Evolutionary conservation across 2,329 filamentous ascomycete genomes (phyloP).

Genomic region (Phyllosticta paracitricarpa): DNA sequence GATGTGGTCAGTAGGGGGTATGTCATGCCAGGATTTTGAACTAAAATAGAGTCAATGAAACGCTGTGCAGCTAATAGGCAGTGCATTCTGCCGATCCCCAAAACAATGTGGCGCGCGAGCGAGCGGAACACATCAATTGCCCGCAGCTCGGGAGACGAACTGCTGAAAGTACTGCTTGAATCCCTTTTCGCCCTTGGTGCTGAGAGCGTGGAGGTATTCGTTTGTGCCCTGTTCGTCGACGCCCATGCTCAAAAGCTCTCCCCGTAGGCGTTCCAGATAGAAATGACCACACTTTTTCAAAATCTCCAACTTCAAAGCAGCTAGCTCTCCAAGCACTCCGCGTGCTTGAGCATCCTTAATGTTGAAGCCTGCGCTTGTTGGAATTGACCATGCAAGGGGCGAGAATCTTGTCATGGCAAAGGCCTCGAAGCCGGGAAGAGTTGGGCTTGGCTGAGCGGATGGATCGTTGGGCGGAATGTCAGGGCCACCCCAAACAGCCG

Average conservation of each 20-base stretch:
- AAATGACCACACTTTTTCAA: conserved; percentile 79
- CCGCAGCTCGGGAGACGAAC: conserved; percentile 5
- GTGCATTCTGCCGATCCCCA: not conserved
- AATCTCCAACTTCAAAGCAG: conserved; percentile 76
- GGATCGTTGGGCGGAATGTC: conserved; percentile 35
- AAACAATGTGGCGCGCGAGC: not conserved
- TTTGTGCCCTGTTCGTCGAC: conserved; percentile 55
- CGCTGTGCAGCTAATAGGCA: not conserved
- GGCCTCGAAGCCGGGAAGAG: conserved; percentile 75
- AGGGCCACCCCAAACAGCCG: conserved; percentile 79
- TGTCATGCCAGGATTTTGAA: not conserved
- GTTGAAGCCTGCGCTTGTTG: conserved; percentile 69
- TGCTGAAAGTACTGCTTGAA: conserved; percentile 10
- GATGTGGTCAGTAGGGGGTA: not conserved
- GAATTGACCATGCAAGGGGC: conserved; percentile 78
- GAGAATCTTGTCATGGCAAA: conserved; percentile 90
- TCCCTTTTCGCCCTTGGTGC: conserved; percentile 16
- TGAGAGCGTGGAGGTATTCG: conserved; percentile 47
- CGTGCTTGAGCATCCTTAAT: conserved; percentile 80
- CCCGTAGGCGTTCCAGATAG: conserved; percentile 62
- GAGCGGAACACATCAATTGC: not conserved
- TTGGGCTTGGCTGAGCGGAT: conserved; percentile 15
- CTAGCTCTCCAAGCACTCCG: conserved; percentile 81
- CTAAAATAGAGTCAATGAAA: not conserved
- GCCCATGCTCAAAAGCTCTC: conserved; percentile 56